Base-by-base conservation (phyloP, 495 filamentous ascomycete genomes). In the Penicillium psychrofluorescens region DNA sequence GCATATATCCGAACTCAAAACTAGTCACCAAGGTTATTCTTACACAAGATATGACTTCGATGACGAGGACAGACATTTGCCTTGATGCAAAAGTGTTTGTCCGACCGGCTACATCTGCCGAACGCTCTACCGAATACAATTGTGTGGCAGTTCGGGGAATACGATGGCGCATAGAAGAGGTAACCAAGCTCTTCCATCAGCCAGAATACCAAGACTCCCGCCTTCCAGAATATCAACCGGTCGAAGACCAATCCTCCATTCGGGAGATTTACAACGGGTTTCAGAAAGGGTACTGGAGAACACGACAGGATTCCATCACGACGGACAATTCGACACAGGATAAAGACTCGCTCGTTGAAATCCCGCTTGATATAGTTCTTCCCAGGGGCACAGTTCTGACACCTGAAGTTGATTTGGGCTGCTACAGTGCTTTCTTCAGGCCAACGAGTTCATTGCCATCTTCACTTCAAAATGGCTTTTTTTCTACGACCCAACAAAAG, bases 101-200 rank as follows among this genome's bases (percentile, higher is more conserved):
- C 12, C 9, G 22, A 10, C 40, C 46, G 33, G n/a, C 11, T 11
- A 11, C 43, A 0, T 30, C 43, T 10, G 39, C 37, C 4, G 37
- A 7, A 0, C 50, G 46, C 11, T 28, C 46, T 16, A 39, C 40
- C 5, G 50, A 53, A 22, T 46, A 43, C 43, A 53, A 32, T 32
- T 46, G 42, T 35, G 11, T 37, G 13, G 32, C 43, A 8, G 35
- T 53, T 14, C 38, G 50, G 1, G 46, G 43, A 13, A 36, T 53
- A 11, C 40, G 46, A 35, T 53, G 43, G 38, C 45, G 46, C 2
- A 31, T 53, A 9, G 50, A 53, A 36, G 50, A 53, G 40, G 35
- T 49, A 6, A 43, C 43, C 11, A 46, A 12, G 12, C 8, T 52
- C 6, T 39, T 46, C 29, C 16, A 36, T 12, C 16, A 13, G n/a